Base-by-base conservation (phyloP, 2,329 filamentous ascomycete genomes). In the Beauveria varroae region DNA sequence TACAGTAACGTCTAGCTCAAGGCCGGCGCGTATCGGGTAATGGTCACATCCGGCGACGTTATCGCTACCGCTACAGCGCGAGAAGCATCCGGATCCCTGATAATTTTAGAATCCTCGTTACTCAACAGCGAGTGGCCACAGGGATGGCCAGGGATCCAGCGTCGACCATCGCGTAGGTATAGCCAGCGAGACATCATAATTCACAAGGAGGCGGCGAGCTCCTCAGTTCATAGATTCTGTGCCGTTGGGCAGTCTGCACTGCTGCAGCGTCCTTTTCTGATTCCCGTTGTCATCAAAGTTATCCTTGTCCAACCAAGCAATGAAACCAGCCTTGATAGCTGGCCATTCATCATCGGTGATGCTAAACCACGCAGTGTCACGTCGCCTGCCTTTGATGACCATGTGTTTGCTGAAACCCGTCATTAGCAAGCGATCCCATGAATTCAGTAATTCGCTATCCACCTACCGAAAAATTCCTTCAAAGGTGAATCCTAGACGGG, bases 351-450 rank as follows among this genome's bases (percentile, higher is more conserved):
- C 77, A 55, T 84, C 79, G 1, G 82, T 67, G 8, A 88, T 80
- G 24, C 82, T 81, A 60, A 79, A 83, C 83, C 83, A 88, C 3
- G 80, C 77, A 0, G 84, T 85, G 67, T 88, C 85, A 49, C 86
- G 73, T 57, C 73, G 78, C 24, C 77, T 72, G 0, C 83, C 85
- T 65, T 82, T 85, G 8, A 81, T 66, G 34, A 88, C 75, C 78
- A 86, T 78, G 67, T 88, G 84, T 64, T 85, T 82, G 58, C 73
- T 74, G 56, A 12, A 20, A 20, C 22, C 0, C 3, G 2, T 7
- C 6, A 14, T 57, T n/a, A 64, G 18, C 20, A 26, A 57, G 14
- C 2, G 12, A 16, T 14, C 6, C 14, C 14, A 5, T 0, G 43
- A 14, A 34, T 1, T 14, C 2, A 5, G 12, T 5, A 10, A 22